These are phyloP conservation scores for Saussurea involucrata DNA, from an alignment of 129 eudicot genomes.

Conservation along the genomic window DNA sequence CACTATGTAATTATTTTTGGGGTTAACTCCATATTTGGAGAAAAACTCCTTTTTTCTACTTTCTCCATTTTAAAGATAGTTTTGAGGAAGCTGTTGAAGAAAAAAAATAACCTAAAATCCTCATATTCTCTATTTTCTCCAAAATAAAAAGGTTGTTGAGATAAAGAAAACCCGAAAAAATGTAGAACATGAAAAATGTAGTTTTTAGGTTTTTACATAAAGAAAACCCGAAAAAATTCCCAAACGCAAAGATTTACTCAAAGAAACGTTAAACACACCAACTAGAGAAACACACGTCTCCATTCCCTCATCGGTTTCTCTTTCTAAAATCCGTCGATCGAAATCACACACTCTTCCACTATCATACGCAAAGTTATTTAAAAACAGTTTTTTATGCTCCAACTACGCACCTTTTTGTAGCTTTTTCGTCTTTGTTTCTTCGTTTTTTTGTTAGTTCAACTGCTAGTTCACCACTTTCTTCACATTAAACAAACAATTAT, in stretches of 20 bases:
- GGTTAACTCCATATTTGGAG: too few species aligned
- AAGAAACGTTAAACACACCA: neutral
- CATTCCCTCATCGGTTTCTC: neutral
- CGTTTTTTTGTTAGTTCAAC: constrained; percentile 30
- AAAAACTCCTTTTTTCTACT: too few species aligned
- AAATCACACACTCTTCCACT: constrained; percentile 7
- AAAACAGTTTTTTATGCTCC: constrained; percentile 20
- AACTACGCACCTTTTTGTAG: constrained; percentile 20
- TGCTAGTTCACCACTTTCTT: constrained; percentile 14
- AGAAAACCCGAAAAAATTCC: constrained; percentile 1
- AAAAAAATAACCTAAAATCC: too few species aligned
- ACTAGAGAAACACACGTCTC: neutral
- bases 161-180: too few species aligned
- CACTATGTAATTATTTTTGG: too few species aligned
- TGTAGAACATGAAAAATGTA: too few species aligned
- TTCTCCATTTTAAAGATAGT: too few species aligned
- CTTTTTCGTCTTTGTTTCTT: constrained; percentile 11
- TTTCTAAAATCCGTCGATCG: neutral
- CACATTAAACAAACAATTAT: constrained; percentile 1
- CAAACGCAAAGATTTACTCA: constrained; percentile 1
- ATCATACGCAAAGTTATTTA: constrained; percentile 26
- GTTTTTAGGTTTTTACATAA: neutral
- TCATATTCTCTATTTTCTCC: too few species aligned
- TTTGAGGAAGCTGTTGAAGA: too few species aligned
- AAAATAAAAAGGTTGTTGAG: too few species aligned